These are phyloP conservation scores for Ascochyta clinopodiicola DNA, from an alignment of 2,329 filamentous ascomycete genomes.

Conservation along the genomic window DNA sequence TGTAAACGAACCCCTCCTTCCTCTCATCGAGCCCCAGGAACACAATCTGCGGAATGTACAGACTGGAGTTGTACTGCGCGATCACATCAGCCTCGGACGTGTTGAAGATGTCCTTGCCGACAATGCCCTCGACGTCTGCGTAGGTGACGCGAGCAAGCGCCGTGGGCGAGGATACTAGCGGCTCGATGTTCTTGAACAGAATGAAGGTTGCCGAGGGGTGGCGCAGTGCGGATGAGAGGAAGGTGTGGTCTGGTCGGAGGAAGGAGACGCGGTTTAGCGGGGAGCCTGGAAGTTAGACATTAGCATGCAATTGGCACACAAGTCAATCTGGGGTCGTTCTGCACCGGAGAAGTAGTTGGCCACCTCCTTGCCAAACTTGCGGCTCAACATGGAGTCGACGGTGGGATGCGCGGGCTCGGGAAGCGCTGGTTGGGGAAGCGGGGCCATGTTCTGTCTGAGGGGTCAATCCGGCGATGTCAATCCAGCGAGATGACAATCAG, in stretches of 20 bases:
- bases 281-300: constrained; percentile 57
- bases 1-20: constrained; percentile 64
- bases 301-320: not conserved
- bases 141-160: constrained; percentile 73
- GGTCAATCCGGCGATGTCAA: not conserved
- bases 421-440: constrained; percentile 53
- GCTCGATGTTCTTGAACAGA: constrained; percentile 78
- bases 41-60: constrained; percentile 73
- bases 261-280: constrained; percentile 82
- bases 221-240: constrained; percentile 70
- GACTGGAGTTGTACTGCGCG: constrained; percentile 74
- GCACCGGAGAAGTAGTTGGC: constrained; percentile 82
- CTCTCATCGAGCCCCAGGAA: constrained; percentile 85
- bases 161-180: constrained; percentile 67
- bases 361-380: constrained; percentile 79
- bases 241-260: constrained; percentile 72
- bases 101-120: constrained; percentile 74
- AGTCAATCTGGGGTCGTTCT: too few relatives aligned
- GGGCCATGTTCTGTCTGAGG: constrained; percentile 34
- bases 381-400: constrained; percentile 73
- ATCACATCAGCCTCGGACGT: constrained; percentile 75
- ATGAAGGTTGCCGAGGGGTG: constrained; percentile 75
- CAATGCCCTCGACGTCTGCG: constrained; percentile 72
- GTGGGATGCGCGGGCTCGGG: constrained; percentile 65
- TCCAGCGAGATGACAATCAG: too few relatives aligned